Percentiles rank a stretch among this genome's conserved stretches.
Evolutionary conservation across 2,329 filamentous ascomycete species (phyloP).

Genomic region (Cercospora sp.): DNA sequence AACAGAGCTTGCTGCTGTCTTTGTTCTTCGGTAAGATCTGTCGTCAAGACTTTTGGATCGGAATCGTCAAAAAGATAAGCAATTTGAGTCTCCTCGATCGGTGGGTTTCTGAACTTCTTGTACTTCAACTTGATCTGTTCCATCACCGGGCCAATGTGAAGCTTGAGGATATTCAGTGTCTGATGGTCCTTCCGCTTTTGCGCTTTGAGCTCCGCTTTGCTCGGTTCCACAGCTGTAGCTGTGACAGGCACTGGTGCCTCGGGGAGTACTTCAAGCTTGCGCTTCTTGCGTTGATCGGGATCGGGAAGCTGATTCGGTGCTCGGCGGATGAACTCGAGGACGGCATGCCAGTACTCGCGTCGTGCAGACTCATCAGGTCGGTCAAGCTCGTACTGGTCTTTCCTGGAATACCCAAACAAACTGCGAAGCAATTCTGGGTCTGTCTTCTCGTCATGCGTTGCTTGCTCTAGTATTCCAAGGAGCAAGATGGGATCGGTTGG

Average conservation of each 20-base stretch:
- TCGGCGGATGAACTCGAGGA: constrained; percentile 75
- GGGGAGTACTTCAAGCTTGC: constrained; percentile 74
- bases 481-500: constrained; percentile 88
- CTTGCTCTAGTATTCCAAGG: constrained; percentile 76
- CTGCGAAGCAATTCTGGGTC: constrained; percentile 66
- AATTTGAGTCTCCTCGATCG: constrained; percentile 72
- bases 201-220: constrained; percentile 76
- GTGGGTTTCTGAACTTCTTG: constrained; percentile 79
- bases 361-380: constrained; percentile 65
- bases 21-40: constrained; percentile 59
- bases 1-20: constrained; percentile 56
- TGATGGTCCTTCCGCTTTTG: constrained; percentile 82
- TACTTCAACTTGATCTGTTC: constrained; percentile 92
- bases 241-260: constrained; percentile 58
- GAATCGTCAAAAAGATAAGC: constrained; percentile 82
- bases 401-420: constrained; percentile 81
- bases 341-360: constrained; percentile 74
- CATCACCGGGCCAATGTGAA: constrained; percentile 90
- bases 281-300: constrained; percentile 79
- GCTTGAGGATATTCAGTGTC: constrained; percentile 82
- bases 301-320: constrained; percentile 85
- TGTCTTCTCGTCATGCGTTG: constrained; percentile 50
- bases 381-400: constrained; percentile 70
- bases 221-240: constrained; percentile 61
- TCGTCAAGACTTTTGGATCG: constrained; percentile 66